These are phyloP conservation scores for Royoungia palumana DNA, from an alignment of 768 basidiomycete species.

Conservation along the genomic window DNA sequence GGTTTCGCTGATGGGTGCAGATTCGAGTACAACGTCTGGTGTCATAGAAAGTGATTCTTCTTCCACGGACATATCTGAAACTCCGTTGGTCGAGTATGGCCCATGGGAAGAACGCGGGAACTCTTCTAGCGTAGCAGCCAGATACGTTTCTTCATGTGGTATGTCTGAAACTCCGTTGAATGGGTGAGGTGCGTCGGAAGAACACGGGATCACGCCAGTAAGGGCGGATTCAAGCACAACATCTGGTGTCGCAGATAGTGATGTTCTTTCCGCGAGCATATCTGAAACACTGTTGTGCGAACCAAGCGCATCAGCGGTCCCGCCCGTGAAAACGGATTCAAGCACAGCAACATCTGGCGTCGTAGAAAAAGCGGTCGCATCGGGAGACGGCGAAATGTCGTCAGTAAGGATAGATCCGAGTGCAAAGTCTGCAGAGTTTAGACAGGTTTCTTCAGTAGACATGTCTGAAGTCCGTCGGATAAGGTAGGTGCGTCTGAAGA, in stretches of 20 bases:
- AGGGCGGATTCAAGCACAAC: background rate
- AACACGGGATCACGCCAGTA: background rate
- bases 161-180: constrained; percentile 9
- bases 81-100: too few species aligned
- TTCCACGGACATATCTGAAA: background rate
- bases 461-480: constrained; percentile 10
- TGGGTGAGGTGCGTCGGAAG: constrained; percentile 7
- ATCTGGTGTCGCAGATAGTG: background rate
- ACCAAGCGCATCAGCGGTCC: background rate
- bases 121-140: too few species aligned
- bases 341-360: too few species aligned
- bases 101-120: background rate
- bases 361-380: too few species aligned
- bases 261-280: background rate
- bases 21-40: background rate
- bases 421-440: background rate
- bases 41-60: background rate
- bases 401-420: constrained; percentile 18
- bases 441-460: constrained; percentile 33
- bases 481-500: too few species aligned
- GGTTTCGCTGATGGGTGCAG: background rate
- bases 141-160: background rate
- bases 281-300: background rate
- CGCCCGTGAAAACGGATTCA: too few species aligned
- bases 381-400: too few species aligned